These are phyloP conservation scores for Physocladia obscura DNA, from an alignment of 192 early-diverging fungal species.

Conservation along the genomic window DNA sequence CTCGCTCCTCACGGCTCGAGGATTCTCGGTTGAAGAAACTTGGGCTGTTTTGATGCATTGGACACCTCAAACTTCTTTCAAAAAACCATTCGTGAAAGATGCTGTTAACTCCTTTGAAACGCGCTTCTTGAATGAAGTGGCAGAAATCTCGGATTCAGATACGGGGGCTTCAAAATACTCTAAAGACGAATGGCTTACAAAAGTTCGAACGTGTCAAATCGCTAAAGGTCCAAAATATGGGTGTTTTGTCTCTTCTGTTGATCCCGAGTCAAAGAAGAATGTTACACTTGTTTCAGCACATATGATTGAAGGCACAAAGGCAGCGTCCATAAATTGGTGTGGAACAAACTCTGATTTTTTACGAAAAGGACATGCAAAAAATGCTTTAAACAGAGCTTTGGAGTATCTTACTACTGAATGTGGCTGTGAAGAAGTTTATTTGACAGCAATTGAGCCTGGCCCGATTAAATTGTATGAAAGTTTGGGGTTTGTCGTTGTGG, in stretches of 20 bases:
- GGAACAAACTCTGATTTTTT: not conserved
- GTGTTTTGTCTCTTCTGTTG: not conserved
- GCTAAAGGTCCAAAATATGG: not conserved
- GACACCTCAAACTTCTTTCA: too few relatives aligned
- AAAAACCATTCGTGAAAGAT: too few relatives aligned
- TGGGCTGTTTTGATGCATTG: too few relatives aligned
- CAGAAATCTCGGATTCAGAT: too few relatives aligned
- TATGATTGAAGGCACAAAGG: not conserved
- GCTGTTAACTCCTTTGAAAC: too few relatives aligned
- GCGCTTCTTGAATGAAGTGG: too few relatives aligned
- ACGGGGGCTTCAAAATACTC: too few relatives aligned
- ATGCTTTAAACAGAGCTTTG: not conserved
- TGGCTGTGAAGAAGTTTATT: not conserved
- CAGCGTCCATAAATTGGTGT: not conserved
- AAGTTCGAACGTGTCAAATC: not conserved
- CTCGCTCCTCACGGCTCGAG: too few relatives aligned
- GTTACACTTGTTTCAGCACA: not conserved
- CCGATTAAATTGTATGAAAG: not conserved
- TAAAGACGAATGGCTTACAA: not conserved
- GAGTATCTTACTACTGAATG: not conserved
- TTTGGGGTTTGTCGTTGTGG: not conserved
- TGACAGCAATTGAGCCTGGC: not conserved
- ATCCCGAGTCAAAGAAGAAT: not conserved
- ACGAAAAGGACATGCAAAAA: not conserved
- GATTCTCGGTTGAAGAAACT: too few relatives aligned